Conservation (phyloP, 371 early-diverging fungal genomes). For the Mortierella sp. region DNA sequence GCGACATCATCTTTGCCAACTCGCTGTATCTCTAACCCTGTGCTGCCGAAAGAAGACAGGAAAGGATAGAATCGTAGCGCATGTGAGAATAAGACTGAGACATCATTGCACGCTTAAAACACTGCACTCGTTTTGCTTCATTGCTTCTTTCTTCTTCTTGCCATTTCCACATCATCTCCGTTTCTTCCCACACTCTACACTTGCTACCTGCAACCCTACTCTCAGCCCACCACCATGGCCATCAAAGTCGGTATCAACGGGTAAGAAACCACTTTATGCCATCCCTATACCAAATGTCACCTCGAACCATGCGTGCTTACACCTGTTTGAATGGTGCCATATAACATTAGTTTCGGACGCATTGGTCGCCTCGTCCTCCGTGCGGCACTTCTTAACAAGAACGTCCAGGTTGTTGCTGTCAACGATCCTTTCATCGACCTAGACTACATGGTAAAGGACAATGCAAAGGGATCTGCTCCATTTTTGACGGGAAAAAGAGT, state of each 20-base stretch:
- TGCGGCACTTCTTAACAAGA: constrained; percentile 79
- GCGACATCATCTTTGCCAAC: constrained; percentile 99
- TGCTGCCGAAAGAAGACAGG: too few relatives aligned
- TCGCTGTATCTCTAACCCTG: constrained; percentile 88
- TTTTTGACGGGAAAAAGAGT: background rate
- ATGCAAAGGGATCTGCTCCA: background rate
- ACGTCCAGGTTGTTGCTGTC: constrained; percentile 92
- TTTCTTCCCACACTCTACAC: background rate
- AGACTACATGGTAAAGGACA: constrained; percentile 85
- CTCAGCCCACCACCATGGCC: constrained; percentile 51
- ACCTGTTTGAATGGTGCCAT: background rate
- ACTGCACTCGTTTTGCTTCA: background rate
- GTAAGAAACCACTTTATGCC: constrained; percentile 56
- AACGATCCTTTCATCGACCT: constrained; percentile 99
- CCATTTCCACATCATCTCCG: constrained; percentile 2
- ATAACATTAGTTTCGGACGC: constrained; percentile 85
- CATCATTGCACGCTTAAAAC: too few relatives aligned
- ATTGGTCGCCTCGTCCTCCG: constrained; percentile 99
- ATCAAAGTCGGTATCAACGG: constrained; percentile 95
- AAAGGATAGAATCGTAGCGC: too few relatives aligned
- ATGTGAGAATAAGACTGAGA: too few relatives aligned
- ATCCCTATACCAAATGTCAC: background rate
- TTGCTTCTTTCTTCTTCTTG: constrained; percentile 3
- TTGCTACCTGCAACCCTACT: background rate
- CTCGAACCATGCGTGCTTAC: too few relatives aligned